Evolutionary conservation across 2,329 filamentous ascomycete genomes (phyloP).

Genomic region (Xylaria multiplex): DNA sequence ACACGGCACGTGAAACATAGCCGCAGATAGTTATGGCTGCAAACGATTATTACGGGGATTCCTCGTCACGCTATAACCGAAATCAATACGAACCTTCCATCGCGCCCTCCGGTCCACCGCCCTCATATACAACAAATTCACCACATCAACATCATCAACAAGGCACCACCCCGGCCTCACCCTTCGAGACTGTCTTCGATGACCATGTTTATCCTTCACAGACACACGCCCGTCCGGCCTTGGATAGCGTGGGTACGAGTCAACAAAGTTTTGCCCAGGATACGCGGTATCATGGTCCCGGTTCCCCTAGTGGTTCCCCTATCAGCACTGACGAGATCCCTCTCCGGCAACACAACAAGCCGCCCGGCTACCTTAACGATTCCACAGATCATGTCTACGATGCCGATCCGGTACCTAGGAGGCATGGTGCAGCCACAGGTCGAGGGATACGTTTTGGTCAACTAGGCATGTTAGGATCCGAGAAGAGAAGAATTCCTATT

Average conservation of each 20-base stretch:
- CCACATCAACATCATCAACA: constrained; percentile 48
- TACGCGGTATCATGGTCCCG: constrained; percentile 65
- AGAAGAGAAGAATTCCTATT: constrained; percentile 73
- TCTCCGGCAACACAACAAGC: constrained; percentile 59
- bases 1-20: neutral
- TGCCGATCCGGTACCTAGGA: constrained; percentile 50
- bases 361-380: constrained; percentile 44
- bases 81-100: constrained; percentile 54
- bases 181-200: constrained; percentile 74
- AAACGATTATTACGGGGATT: constrained; percentile 72
- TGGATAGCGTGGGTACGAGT: constrained; percentile 49
- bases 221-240: constrained; percentile 40
- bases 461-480: constrained; percentile 67
- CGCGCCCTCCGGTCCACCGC: constrained; percentile 54
- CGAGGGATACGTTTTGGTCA: constrained; percentile 65
- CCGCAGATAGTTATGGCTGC: constrained; percentile 62
- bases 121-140: constrained; percentile 53
- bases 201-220: constrained; percentile 71
- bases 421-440: constrained; percentile 51
- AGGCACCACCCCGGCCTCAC: constrained; percentile 56
- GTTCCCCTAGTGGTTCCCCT: constrained; percentile 53
- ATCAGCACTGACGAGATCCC: constrained; percentile 65
- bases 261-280: constrained; percentile 62
- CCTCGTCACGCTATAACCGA: constrained; percentile 52
- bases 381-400: constrained; percentile 72